Conservation (phyloP, 179 eudicot genomes). For the Nepenthes alata region DNA sequence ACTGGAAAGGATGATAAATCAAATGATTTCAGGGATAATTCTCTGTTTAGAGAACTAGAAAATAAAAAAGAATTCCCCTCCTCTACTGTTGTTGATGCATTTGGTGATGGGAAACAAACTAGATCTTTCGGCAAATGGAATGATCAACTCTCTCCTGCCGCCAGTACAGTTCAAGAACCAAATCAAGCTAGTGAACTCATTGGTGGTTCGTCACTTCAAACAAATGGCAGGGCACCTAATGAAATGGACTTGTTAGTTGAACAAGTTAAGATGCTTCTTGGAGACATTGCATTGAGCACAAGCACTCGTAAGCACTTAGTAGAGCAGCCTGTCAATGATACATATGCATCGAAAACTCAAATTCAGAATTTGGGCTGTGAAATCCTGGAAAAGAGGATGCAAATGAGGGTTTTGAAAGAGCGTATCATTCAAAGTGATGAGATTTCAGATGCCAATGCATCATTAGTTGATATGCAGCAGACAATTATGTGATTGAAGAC, state of each 20-base stretch:
- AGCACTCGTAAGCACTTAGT: conserved; percentile 85
- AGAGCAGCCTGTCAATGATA: conserved; percentile 80
- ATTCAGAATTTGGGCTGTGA: conserved; percentile 81
- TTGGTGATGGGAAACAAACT: conserved; percentile 32
- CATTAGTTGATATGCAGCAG: conserved; percentile 89
- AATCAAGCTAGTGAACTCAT: conserved; percentile 45
- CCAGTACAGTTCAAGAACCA: conserved; percentile 50
- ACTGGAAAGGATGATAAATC: too few relatives aligned
- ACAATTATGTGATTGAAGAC: conserved; percentile 60
- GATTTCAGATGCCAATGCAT: conserved; percentile 72
- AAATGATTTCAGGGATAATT: too few relatives aligned
- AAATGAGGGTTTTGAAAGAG: conserved; percentile 78
- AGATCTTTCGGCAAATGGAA: conserved; percentile 53
- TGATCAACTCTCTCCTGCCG: conserved; percentile 48
- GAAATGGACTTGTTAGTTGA: conserved; percentile 93
- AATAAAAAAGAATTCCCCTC: conserved; percentile 17
- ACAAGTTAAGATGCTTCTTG: conserved; percentile 99
- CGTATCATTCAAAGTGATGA: conserved; percentile 71
- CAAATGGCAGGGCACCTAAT: conserved; percentile 23
- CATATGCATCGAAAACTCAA: conserved; percentile 58
- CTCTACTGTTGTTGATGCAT: conserved; percentile 31
- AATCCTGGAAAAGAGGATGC: conserved; percentile 71
- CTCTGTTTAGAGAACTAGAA: too few relatives aligned
- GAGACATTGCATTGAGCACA: conserved; percentile 95
- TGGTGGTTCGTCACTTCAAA: too few relatives aligned